Evolutionary conservation across 352 stramenopile genomes (phyloP), one percentile per base, ranked within the genome.

Genomic region (Phytophthora capsici): DNA sequence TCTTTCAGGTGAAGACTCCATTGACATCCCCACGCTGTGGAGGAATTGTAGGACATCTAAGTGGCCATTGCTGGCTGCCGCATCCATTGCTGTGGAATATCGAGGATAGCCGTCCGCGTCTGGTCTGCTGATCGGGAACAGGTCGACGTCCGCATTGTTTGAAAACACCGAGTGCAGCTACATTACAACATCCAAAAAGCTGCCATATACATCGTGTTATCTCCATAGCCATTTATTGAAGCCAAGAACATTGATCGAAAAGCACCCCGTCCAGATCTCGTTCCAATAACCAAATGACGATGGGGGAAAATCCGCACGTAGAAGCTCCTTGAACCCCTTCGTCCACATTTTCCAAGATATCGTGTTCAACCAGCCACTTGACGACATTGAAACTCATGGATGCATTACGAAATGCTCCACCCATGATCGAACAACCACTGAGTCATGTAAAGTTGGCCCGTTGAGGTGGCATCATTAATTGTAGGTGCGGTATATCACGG

Each of bases 361-460:
- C 14, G 10, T 69, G 55, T 20, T 62, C 26, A 44, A 72, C 56
- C 2, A 75, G 51, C 69, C 63, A 77, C 46, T 70, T 56, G 7
- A 82, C 66, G 37, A 79, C 69, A 34, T 74, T 62, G 6, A 68
- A 20, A 37, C 51, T 64, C 40, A 74, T 72, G 6, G 73, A 69
- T 17, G 73, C 61, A 17, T 76, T 57, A 25, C 64, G 51, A 37
- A 78, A 64, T 22, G 69, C 54, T 19, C 26, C 47, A 70, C 12
- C 61, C 60, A 12, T 66, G 56, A 30, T 74, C 46, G 7, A 66
- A 68, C 6, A 73, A 22, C 69, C 69, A 77, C 28, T 63, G 54
- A 6, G 58, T 44, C 30, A 77, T 25, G 28, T 67, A n/a, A 6
- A 71, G 59, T 51, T 73, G 63, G 1, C 63, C 68, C 1, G 51